phyloP scores from a whole-genome alignment of 1,139 yeast genomes.

The Suhomyces terraborum region DNA sequence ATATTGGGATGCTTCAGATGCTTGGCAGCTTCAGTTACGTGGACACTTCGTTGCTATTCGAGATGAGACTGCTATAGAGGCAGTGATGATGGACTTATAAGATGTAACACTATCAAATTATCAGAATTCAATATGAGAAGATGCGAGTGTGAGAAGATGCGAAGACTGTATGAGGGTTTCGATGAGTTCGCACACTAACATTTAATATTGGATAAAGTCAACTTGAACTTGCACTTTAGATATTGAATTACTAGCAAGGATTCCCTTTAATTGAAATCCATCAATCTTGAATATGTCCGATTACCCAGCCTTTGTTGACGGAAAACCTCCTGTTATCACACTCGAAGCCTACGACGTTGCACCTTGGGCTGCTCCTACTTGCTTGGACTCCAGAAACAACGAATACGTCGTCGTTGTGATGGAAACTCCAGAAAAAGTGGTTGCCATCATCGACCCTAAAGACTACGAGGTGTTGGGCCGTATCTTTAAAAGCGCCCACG shows the following conservation, averaged over 20 bases:
- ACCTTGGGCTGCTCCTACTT: slow-evolving; percentile 53
- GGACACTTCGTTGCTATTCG: too few relatives aligned
- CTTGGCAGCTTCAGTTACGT: too few relatives aligned
- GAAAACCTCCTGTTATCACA: slow-evolving; percentile 50
- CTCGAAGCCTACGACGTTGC: slow-evolving; percentile 53
- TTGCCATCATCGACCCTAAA: slow-evolving; percentile 42
- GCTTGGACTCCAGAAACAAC: slow-evolving; percentile 44
- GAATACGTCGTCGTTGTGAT: slow-evolving; percentile 49
- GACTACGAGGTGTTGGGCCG: slow-evolving; percentile 42
- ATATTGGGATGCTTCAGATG: background rate
- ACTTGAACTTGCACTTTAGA: background rate
- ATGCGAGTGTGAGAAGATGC: too few relatives aligned
- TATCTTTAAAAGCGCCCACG: slow-evolving; percentile 52
- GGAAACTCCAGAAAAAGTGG: slow-evolving; percentile 44
- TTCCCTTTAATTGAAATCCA: too few relatives aligned
- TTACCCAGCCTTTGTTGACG: slow-evolving; percentile 49
- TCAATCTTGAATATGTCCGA: slow-evolving; percentile 12
- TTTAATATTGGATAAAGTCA: too few relatives aligned
- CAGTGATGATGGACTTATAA: too few relatives aligned
- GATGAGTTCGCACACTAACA: slow-evolving; percentile 5
- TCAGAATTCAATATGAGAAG: too few relatives aligned
- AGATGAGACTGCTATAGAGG: too few relatives aligned
- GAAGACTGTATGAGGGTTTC: too few relatives aligned
- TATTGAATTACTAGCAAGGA: too few relatives aligned
- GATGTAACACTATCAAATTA: too few relatives aligned